phyloP scores from a whole-genome alignment of 495 filamentous ascomycete genomes.

The Penicillium macrosclerotiorum region DNA sequence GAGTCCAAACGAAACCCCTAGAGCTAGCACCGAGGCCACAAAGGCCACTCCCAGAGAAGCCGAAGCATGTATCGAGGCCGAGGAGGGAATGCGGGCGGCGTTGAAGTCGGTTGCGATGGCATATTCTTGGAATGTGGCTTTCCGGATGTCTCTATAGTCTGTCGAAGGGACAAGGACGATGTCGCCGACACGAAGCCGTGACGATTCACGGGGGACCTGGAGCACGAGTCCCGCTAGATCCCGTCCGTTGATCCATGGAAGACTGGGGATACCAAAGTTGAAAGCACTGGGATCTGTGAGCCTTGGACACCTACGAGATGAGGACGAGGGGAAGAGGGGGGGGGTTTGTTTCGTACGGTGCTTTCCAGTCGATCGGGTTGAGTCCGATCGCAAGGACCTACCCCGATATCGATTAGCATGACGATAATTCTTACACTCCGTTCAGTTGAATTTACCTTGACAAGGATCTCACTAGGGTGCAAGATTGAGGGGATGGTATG shows the following conservation, averaged over 20 bases:
- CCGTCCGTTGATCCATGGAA: constrained; percentile 66
- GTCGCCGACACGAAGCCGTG: constrained; percentile 53
- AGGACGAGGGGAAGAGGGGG: too few species aligned
- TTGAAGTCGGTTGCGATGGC: constrained; percentile 62
- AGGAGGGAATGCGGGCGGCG: constrained; percentile 53
- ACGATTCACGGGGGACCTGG: constrained; percentile 36
- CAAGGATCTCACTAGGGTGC: constrained; percentile 51
- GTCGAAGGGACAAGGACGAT: constrained; percentile 63
- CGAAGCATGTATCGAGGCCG: constrained; percentile 46
- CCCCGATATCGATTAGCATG: background rate
- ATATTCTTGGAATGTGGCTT: constrained; percentile 69
- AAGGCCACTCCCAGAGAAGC: constrained; percentile 65
- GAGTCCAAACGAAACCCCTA: constrained; percentile 62
- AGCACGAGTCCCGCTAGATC: constrained; percentile 61
- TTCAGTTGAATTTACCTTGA: constrained; percentile 37
- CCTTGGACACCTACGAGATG: too few species aligned
- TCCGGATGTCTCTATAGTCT: constrained; percentile 68
- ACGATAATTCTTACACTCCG: constrained; percentile 4
- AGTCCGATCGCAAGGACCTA: constrained; percentile 58
- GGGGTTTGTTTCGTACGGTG: too few species aligned
- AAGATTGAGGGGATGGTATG: constrained; percentile 48
- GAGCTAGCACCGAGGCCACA: constrained; percentile 55
- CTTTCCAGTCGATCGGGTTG: constrained; percentile 75
- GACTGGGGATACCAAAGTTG: constrained; percentile 60
- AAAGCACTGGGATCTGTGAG: too few species aligned